phyloP scores from a whole-genome alignment of 139 green algal genomes.

The Tetradesmus lagerheimii region DNA sequence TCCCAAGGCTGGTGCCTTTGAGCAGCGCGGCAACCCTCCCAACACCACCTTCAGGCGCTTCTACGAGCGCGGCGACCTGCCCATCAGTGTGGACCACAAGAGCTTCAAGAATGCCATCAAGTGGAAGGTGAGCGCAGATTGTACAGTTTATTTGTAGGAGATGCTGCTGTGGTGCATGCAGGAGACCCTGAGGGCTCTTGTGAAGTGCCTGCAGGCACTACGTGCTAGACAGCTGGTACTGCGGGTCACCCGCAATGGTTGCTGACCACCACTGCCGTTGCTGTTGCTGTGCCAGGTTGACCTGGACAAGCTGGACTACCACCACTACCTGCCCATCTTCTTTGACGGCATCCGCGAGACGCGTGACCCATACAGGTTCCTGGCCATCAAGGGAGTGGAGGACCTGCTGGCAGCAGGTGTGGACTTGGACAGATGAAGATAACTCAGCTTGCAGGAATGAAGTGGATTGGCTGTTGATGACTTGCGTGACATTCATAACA shows the following conservation, averaged over 20 bases:
- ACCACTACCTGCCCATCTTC: conserved; percentile 91
- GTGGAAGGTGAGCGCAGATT: conserved; percentile 70
- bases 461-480: too few relatives aligned
- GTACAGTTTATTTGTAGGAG: too few relatives aligned
- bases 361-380: conserved; percentile 85
- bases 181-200: too few relatives aligned
- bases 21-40: conserved; percentile 71
- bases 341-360: conserved; percentile 87
- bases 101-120: conserved; percentile 81
- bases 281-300: conserved; percentile 55
- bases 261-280: not conserved
- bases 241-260: too few relatives aligned
- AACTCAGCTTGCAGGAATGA: not conserved
- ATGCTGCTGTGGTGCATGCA: too few relatives aligned
- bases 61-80: conserved; percentile 86
- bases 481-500: not conserved
- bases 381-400: conserved; percentile 81
- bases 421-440: too few relatives aligned
- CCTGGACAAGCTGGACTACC: conserved; percentile 81
- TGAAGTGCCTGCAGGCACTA: too few relatives aligned
- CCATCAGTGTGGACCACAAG: conserved; percentile 79
- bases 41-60: conserved; percentile 82
- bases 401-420: conserved; percentile 73
- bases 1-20: conserved; percentile 60
- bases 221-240: too few relatives aligned